Evolutionary conservation across 1,284 basidiomycete species (phyloP).

Genomic region (Moesziomyces sp.): DNA sequence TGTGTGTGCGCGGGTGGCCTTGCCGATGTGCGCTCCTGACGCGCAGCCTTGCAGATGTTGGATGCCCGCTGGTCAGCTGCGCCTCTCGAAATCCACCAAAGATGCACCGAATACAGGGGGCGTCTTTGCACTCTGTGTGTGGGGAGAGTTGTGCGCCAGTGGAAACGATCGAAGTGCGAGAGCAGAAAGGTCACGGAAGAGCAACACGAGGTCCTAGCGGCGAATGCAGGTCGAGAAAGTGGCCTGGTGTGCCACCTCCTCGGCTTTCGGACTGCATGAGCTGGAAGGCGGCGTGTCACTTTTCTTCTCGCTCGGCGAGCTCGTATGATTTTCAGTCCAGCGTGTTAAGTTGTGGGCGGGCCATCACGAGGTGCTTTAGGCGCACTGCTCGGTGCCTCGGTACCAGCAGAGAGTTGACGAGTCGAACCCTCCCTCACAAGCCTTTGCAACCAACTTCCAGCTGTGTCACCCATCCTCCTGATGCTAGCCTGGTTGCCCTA

Average conservation of each 20-base stretch:
- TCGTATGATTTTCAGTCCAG: no score
- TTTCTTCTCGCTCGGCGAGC: background rate
- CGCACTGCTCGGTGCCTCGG: no score
- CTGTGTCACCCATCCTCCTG: no score
- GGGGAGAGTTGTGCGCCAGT: no score
- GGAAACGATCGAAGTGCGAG: no score
- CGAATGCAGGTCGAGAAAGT: background rate
- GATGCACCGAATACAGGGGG: background rate
- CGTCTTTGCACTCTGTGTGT: no score
- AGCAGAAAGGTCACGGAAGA: background rate
- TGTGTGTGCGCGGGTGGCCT: background rate
- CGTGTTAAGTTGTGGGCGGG: no score
- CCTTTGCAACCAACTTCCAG: no score
- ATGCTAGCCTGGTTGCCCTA: no score
- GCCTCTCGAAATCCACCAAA: background rate
- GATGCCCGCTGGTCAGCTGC: background rate
- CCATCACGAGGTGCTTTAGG: no score
- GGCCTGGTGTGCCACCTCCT: background rate
- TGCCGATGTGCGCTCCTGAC: background rate
- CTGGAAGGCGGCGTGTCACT: background rate
- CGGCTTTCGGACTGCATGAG: background rate
- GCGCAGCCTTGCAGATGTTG: background rate
- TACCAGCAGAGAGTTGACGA: no score
- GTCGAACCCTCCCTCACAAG: no score
- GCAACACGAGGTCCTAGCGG: background rate